A percentile compares a stretch with the other conserved stretches of the same genome.
These are phyloP conservation scores for Hydnomerulius pinastri DNA, from an alignment of 768 basidiomycete species.

Conservation along the genomic window DNA sequence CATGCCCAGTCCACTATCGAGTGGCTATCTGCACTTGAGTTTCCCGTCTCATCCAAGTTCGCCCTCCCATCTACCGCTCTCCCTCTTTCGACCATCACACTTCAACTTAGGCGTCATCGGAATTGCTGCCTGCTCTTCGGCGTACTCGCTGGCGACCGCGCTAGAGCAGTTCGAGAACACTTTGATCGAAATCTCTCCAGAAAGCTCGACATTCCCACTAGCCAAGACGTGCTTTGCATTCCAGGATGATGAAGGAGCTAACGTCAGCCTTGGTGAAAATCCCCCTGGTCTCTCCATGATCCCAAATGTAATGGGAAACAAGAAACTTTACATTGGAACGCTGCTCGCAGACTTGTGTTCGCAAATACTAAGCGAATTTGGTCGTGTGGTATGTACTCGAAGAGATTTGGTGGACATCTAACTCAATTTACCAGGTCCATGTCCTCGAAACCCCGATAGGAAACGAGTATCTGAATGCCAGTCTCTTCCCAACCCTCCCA, in stretches of 20 bases:
- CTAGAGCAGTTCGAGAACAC: constrained; percentile 66
- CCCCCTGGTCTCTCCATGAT: constrained; percentile 73
- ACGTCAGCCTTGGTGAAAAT: constrained; percentile 55
- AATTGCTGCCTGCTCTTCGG: constrained; percentile 67
- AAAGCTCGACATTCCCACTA: constrained; percentile 70
- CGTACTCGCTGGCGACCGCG: constrained; percentile 52
- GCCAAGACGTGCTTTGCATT: constrained; percentile 86
- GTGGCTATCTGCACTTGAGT: constrained; percentile 79
- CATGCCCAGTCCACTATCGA: constrained; percentile 73
- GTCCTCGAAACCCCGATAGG: constrained; percentile 81
- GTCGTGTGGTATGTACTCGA: constrained; percentile 66
- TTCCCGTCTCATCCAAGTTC: constrained; percentile 77
- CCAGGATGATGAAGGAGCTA: constrained; percentile 59
- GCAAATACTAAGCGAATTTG: constrained; percentile 82
- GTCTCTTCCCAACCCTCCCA: constrained; percentile 64
- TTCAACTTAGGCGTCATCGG: constrained; percentile 91
- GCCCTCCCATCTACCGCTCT: constrained; percentile 64
- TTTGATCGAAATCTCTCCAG: constrained; percentile 66
- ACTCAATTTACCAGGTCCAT: constrained; percentile 55
- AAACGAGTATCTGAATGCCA: constrained; percentile 80
- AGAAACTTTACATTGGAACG: constrained; percentile 85
- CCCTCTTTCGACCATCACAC: constrained; percentile 75
- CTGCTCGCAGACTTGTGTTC: constrained; percentile 89
- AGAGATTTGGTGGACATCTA: background rate
- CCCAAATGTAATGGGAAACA: constrained; percentile 84